Conservation (phyloP, 1,284 basidiomycete genomes). For the Ganoderma leucocontextum region DNA sequence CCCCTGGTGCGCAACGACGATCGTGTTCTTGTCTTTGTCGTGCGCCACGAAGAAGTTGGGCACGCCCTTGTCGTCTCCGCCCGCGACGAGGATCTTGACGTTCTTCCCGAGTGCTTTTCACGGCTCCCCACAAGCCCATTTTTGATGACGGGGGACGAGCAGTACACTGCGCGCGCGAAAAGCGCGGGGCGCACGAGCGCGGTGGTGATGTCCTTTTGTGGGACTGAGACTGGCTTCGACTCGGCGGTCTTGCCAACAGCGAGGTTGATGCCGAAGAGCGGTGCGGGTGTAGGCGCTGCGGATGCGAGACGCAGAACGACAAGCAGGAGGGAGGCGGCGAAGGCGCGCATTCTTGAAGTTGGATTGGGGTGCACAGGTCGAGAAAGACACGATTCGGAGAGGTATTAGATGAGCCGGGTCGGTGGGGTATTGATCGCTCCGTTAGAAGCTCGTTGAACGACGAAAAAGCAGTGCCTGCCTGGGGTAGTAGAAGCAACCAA, state of each 20-base stretch:
- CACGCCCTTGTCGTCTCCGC: constrained; percentile 56
- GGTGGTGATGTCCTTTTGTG: constrained; percentile 35
- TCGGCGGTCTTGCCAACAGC: constrained; percentile 23
- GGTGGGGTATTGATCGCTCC: background rate
- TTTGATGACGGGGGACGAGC: constrained; percentile 44
- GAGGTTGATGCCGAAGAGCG: constrained; percentile 25
- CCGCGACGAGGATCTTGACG: constrained; percentile 64
- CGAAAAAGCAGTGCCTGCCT: background rate
- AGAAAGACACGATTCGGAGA: background rate
- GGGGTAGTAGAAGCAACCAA: constrained; percentile 9
- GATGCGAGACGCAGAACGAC: background rate
- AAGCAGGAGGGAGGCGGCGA: constrained; percentile 11
- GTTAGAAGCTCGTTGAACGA: background rate
- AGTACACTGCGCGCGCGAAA: constrained; percentile 52
- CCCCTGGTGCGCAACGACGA: constrained; percentile 59
- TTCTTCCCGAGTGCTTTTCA: constrained; percentile 51
- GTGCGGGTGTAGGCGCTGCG: constrained; percentile 11
- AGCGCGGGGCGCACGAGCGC: constrained; percentile 49
- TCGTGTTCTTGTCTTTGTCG: constrained; percentile 45
- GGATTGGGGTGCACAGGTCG: background rate
- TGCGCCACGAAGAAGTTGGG: constrained; percentile 48
- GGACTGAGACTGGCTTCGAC: constrained; percentile 27
- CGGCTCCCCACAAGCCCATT: constrained; percentile 48
- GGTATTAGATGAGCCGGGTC: background rate
- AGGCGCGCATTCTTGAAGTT: constrained; percentile 12